phyloP scores from a whole-genome alignment of 345 rosid genomes.

The Arabis alpina region DNA sequence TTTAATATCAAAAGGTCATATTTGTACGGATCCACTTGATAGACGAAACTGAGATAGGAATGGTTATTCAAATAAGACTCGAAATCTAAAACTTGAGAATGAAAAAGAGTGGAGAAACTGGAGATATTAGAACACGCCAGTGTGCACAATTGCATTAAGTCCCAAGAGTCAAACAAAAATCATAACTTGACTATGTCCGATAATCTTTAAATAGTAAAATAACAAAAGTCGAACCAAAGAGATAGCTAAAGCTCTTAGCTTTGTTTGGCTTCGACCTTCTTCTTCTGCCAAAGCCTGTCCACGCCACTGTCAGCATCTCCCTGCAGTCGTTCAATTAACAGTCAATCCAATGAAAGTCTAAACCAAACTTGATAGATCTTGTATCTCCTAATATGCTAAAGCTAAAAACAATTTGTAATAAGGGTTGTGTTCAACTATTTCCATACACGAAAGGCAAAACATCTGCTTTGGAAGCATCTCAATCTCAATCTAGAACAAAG shows the following conservation, averaged over 20 bases:
- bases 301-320: slow-evolving; percentile 74
- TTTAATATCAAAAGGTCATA: no score
- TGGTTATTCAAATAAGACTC: neutral
- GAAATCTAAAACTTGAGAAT: neutral
- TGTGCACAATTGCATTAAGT: neutral
- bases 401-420: neutral
- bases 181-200: slow-evolving; percentile 8
- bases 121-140: neutral
- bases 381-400: neutral
- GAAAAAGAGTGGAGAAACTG: neutral
- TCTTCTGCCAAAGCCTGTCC: slow-evolving; percentile 65
- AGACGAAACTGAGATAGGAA: neutral
- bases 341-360: no score
- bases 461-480: no score
- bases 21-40: no score
- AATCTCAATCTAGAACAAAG: no score
- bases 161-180: slow-evolving; percentile 1
- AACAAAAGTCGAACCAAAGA: neutral
- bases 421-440: no score
- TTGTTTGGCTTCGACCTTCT: slow-evolving; percentile 45
- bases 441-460: no score
- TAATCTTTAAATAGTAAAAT: neutral
- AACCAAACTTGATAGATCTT: no score
- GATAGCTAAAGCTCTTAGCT: slow-evolving; percentile 17
- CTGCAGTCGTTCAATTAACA: slow-evolving; percentile 35